Evolutionary conservation across 164 flowering plant genomes (phyloP).

Genomic region (Aristolochia contorta): DNA sequence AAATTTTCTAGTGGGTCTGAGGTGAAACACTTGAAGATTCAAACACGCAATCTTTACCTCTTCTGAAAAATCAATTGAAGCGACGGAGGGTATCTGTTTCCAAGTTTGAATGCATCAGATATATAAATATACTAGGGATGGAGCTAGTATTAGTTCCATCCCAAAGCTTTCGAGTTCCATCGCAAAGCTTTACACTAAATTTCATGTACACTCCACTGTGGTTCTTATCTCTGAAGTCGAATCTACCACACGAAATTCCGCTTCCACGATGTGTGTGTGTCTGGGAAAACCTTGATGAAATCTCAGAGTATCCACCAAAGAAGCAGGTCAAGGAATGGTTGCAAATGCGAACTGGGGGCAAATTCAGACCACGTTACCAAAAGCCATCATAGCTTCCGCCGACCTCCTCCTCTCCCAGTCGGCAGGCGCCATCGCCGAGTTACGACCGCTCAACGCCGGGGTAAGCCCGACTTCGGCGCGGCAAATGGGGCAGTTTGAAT

Average conservation of each 20-base stretch:
- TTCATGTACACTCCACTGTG: no score
- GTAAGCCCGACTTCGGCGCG: slow-evolving; percentile 21
- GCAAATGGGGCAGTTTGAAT: slow-evolving; percentile 66
- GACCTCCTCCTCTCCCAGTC: background rate
- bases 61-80: no score
- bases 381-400: background rate
- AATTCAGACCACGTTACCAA: slow-evolving; percentile 3
- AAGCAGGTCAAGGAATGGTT: background rate
- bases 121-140: no score
- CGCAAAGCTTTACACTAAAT: no score
- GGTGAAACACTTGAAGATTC: no score
- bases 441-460: background rate
- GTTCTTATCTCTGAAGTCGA: background rate
- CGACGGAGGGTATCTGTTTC: no score
- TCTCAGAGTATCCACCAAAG: background rate
- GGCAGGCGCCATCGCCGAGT: no score
- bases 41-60: no score
- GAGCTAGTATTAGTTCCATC: background rate
- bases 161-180: no score
- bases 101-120: no score
- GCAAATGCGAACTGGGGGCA: background rate
- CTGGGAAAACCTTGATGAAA: background rate
- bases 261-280: no score
- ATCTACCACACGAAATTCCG: background rate
- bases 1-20: background rate